phyloP scores from a whole-genome alignment of 495 filamentous ascomycete genomes.

The Aspergillus olivimuriae region DNA sequence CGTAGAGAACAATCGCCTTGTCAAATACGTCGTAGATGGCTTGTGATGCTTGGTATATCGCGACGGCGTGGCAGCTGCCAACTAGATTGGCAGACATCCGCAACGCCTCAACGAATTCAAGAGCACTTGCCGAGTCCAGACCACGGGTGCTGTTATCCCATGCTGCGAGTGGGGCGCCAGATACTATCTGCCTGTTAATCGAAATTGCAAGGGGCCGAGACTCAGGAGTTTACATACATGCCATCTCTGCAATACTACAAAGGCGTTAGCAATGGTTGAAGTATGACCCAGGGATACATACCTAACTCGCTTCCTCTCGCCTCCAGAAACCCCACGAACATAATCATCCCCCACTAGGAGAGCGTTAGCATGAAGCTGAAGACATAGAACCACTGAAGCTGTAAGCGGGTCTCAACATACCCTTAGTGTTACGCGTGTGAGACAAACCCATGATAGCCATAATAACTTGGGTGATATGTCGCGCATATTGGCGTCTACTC shows the following conservation, averaged over 20 bases:
- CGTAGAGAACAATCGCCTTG: slow-evolving; percentile 56
- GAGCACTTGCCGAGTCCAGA: slow-evolving; percentile 74
- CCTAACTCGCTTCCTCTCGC: slow-evolving; percentile 66
- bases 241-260: slow-evolving; percentile 52
- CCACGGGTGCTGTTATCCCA: slow-evolving; percentile 89
- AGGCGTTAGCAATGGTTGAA: too few species aligned
- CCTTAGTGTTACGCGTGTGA: slow-evolving; percentile 48
- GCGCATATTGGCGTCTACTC: slow-evolving; percentile 33
- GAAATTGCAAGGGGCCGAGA: slow-evolving; percentile 18
- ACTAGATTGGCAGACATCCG: slow-evolving; percentile 67
- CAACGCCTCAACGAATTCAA: slow-evolving; percentile 65
- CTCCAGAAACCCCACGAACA: slow-evolving; percentile 68
- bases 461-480: slow-evolving; percentile 50
- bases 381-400: slow-evolving; percentile 25
- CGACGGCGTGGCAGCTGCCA: slow-evolving; percentile 70
- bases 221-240: too few species aligned
- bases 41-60: slow-evolving; percentile 80
- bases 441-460: slow-evolving; percentile 56
- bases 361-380: too few species aligned
- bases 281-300: slow-evolving; percentile 7
- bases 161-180: slow-evolving; percentile 63
- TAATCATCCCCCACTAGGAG: slow-evolving; percentile 41
- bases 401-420: too few species aligned
- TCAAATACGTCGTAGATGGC: slow-evolving; percentile 69
- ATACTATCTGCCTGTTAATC: slow-evolving; percentile 42